phyloP scores from a whole-genome alignment of 495 filamentous ascomycete genomes.

The Penicillium goetzii region DNA sequence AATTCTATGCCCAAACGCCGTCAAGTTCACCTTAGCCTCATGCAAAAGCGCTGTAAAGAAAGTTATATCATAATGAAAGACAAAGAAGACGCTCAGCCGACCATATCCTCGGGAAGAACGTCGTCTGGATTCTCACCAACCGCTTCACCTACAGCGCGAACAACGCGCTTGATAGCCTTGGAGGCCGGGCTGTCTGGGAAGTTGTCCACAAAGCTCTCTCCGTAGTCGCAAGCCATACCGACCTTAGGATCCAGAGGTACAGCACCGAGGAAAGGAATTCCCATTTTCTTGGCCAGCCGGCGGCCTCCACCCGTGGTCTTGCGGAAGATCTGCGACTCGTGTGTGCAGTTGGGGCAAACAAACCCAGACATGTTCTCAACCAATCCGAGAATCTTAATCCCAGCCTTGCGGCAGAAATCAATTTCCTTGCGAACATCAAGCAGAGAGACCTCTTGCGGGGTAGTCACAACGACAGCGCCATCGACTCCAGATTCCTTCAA shows the following conservation, averaged over 20 bases:
- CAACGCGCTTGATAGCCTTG: slow-evolving; percentile 73
- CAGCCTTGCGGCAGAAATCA: slow-evolving; percentile 94
- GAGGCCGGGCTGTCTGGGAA: slow-evolving; percentile 93
- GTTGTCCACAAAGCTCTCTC: slow-evolving; percentile 93
- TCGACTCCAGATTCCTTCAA: slow-evolving; percentile 88
- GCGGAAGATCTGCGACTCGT: slow-evolving; percentile 82
- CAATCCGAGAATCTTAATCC: slow-evolving; percentile 81
- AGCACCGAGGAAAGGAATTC: slow-evolving; percentile 82
- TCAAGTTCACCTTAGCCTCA: slow-evolving; percentile 6
- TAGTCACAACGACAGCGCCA: slow-evolving; percentile 90
- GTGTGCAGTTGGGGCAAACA: slow-evolving; percentile 86
- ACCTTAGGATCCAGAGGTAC: slow-evolving; percentile 95
- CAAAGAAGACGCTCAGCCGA: slow-evolving; percentile 24
- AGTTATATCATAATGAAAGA: not conserved
- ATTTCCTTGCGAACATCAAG: slow-evolving; percentile 96
- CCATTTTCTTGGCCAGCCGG: slow-evolving; percentile 78
- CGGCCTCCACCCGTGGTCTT: slow-evolving; percentile 88
- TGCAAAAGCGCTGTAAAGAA: slow-evolving; percentile 27
- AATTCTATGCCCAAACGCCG: slow-evolving; percentile 26
- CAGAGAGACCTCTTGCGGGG: slow-evolving; percentile 91
- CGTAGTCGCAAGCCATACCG: slow-evolving; percentile 94
- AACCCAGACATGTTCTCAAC: slow-evolving; percentile 99
- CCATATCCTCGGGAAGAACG: slow-evolving; percentile 44
- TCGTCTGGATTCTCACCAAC: slow-evolving; percentile 59
- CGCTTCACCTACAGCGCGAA: slow-evolving; percentile 65